A percentile compares a stretch with the other conserved stretches of the same genome.
These are phyloP conservation scores for Cryptococcus sp. DNA, from an alignment of 1,284 basidiomycete species.

Conservation along the genomic window DNA sequence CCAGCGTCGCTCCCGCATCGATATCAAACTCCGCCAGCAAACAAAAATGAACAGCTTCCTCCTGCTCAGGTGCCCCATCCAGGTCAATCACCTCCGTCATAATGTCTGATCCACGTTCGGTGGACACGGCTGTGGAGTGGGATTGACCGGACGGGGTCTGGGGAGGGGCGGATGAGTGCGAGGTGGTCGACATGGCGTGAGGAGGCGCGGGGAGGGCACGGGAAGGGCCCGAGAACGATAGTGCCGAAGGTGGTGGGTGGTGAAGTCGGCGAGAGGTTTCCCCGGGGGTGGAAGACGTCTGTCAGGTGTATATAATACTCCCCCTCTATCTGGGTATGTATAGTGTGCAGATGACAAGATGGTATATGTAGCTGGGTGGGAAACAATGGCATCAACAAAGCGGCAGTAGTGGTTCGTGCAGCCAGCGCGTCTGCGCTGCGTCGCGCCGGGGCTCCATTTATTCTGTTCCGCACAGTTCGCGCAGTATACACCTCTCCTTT, in stretches of 20 bases:
- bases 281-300: too few species aligned
- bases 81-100: constrained; percentile 5
- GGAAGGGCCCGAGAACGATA: neutral
- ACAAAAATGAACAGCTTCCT: constrained; percentile 81
- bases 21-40: constrained; percentile 95
- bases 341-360: too few species aligned
- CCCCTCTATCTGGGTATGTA: too few species aligned
- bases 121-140: constrained; percentile 9
- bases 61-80: constrained; percentile 5
- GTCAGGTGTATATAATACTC: too few species aligned
- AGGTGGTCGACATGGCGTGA: constrained; percentile 8
- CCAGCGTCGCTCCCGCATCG: constrained; percentile 80
- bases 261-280: too few species aligned
- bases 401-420: neutral
- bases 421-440: neutral
- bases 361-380: too few species aligned
- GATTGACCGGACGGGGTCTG: constrained; percentile 17
- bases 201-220: neutral
- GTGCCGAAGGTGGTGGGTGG: constrained; percentile 1
- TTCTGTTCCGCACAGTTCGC: neutral
- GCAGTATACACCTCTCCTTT: neutral
- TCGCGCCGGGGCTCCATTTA: neutral
- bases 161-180: constrained; percentile 6
- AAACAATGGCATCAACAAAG: too few species aligned
- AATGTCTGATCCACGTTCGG: constrained; percentile 22